These are phyloP conservation scores for Suhomyces faveliae DNA, from an alignment of 805 yeast genomes.

Conservation along the genomic window DNA sequence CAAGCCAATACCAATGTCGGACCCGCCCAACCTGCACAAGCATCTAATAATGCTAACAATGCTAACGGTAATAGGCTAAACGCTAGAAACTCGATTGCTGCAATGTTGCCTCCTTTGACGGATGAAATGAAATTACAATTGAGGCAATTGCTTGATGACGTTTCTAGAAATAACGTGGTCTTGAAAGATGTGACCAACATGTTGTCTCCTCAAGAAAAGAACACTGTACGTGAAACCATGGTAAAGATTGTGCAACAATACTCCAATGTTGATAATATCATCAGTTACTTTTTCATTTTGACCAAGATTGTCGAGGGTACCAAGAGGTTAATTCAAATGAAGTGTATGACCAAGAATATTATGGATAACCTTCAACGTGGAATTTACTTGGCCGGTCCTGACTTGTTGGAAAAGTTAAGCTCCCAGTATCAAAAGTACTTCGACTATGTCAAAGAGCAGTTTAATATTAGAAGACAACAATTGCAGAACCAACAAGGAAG, in stretches of 20 bases:
- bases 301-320: conserved; percentile 77
- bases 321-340: conserved; percentile 71
- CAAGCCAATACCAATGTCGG: conserved; percentile 10
- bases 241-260: conserved; percentile 57
- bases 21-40: background rate
- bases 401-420: conserved; percentile 65
- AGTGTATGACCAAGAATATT: conserved; percentile 74
- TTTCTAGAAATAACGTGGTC: conserved; percentile 61
- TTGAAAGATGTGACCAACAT: conserved; percentile 63
- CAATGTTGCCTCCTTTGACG: conserved; percentile 39
- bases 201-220: conserved; percentile 64
- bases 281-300: conserved; percentile 73
- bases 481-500: conserved; percentile 29
- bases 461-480: conserved; percentile 39
- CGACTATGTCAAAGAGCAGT: conserved; percentile 68
- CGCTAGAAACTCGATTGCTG: conserved; percentile 7
- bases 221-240: conserved; percentile 53
- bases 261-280: conserved; percentile 68
- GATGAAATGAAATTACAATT: conserved; percentile 64
- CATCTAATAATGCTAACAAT: background rate
- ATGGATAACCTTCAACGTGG: conserved; percentile 66
- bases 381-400: conserved; percentile 68
- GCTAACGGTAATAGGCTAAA: background rate
- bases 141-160: conserved; percentile 66
- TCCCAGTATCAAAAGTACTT: conserved; percentile 73